Percentiles rank a stretch among this genome's conserved stretches.
These are phyloP conservation scores for Blastobotrys buckinghamii DNA, from an alignment of 1,139 yeast species.

Conservation along the genomic window DNA sequence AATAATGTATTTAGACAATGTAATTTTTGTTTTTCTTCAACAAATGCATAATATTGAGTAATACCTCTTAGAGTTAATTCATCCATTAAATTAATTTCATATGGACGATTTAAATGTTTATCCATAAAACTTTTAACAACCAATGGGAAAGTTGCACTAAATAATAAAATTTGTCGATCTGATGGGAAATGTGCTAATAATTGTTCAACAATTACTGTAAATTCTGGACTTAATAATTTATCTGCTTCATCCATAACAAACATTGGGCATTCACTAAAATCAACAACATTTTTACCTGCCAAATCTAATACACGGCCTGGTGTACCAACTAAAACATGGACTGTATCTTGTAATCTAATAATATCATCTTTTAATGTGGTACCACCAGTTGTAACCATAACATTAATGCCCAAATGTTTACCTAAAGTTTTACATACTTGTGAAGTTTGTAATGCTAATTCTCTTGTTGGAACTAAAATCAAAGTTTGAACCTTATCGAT, in stretches of 20 bases:
- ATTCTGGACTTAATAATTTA: conserved; percentile 89
- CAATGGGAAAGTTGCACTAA: conserved; percentile 94
- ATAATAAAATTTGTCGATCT: conserved; percentile 77
- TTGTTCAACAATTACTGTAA: conserved; percentile 82
- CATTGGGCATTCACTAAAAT: conserved; percentile 78
- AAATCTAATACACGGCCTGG: conserved; percentile 96
- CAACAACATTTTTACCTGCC: conserved; percentile 83
- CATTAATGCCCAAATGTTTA: conserved; percentile 83
- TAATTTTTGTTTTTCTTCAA: conserved; percentile 91
- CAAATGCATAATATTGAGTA: conserved; percentile 95
- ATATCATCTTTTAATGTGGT: conserved; percentile 92
- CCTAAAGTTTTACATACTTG: conserved; percentile 98
- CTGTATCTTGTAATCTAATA: conserved; percentile 85
- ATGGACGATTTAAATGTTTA: conserved; percentile 82
- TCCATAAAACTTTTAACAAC: conserved; percentile 93
- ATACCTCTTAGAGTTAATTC: conserved; percentile 94
- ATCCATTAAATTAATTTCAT: conserved; percentile 96
- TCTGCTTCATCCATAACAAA: conserved; percentile 99
- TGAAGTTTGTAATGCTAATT: conserved; percentile 92
- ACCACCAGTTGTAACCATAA: conserved; percentile 99
- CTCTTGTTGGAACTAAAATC: conserved; percentile 90
- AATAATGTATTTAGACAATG: conserved; percentile 94
- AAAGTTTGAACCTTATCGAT: conserved; percentile 80
- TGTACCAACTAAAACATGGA: conserved; percentile 86
- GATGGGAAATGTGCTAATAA: conserved; percentile 76